Percentiles rank a stretch among this genome's conserved stretches.
phyloP scores from a whole-genome alignment of 108 stramenopile genomes.

The Seminavis robusta region DNA sequence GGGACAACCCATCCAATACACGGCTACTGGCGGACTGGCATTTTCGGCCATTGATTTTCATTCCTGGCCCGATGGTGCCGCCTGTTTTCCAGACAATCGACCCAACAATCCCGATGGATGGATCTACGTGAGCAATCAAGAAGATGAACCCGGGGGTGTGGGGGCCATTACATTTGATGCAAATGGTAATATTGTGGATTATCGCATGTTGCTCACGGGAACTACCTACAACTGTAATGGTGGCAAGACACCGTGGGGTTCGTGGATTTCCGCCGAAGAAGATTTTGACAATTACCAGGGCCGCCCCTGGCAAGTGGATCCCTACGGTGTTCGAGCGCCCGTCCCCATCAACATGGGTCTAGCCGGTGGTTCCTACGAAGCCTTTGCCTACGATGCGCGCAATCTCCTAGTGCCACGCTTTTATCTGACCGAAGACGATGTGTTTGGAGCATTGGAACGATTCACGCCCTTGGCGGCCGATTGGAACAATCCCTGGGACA shows the following conservation, averaged over 20 bases:
- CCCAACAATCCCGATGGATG: too few species aligned
- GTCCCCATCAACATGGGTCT: slow-evolving; percentile 31
- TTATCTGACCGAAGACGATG: slow-evolving; percentile 30
- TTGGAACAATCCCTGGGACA: slow-evolving; percentile 30
- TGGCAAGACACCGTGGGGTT: slow-evolving; percentile 48
- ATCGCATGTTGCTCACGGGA: slow-evolving; percentile 15
- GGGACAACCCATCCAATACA: slow-evolving; percentile 14
- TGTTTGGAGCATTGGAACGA: slow-evolving; percentile 21
- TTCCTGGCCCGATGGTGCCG: too few species aligned
- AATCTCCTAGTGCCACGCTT: slow-evolving; percentile 30
- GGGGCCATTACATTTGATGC: slow-evolving; percentile 33
- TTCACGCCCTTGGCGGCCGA: slow-evolving; percentile 30
- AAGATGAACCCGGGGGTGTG: too few species aligned
- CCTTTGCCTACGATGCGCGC: slow-evolving; percentile 30
- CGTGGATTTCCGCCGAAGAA: slow-evolving; percentile 52
- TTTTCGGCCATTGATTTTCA: slow-evolving; percentile 35
- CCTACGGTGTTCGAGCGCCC: slow-evolving; percentile 30
- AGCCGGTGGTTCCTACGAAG: slow-evolving; percentile 8
- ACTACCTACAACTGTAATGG: slow-evolving; percentile 54
- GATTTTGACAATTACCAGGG: too few species aligned
- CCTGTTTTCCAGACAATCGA: too few species aligned
- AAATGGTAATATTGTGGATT: slow-evolving; percentile 32
- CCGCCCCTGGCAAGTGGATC: slow-evolving; percentile 22
- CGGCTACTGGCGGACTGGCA: slow-evolving; percentile 14
- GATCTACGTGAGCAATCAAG: too few species aligned